phyloP scores from a whole-genome alignment of 2,329 filamentous ascomycete species.

The Calonectria crousiana region DNA sequence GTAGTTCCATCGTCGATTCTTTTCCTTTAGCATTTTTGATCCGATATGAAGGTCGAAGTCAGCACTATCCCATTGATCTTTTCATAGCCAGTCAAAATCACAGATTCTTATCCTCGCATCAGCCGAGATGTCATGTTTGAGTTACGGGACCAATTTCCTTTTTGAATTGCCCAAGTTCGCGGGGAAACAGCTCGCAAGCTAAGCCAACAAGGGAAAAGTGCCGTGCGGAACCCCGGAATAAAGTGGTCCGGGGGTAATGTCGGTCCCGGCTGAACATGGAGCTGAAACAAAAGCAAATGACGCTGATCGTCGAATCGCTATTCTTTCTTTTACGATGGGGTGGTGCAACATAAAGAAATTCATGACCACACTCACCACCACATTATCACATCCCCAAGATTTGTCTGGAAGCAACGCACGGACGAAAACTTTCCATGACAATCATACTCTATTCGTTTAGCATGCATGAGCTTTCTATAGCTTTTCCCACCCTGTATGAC shows the following conservation, averaged over 20 bases:
- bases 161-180: neutral
- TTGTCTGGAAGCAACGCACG: neutral
- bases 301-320: neutral
- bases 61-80: neutral
- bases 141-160: neutral
- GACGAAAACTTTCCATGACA: neutral
- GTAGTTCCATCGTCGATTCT: neutral
- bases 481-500: neutral
- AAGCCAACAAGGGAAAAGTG: neutral
- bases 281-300: neutral
- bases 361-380: too few species aligned
- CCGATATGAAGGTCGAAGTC: neutral
- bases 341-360: neutral
- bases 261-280: neutral
- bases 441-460: neutral
- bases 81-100: neutral
- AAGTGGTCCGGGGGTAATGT: neutral
- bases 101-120: neutral
- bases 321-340: neutral
- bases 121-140: neutral
- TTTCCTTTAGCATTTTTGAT: neutral
- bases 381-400: neutral
- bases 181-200: neutral
- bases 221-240: neutral
- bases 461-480: too few species aligned